Percentiles rank a stretch among this genome's conserved stretches.
phyloP scores from a whole-genome alignment of 106 monocot genomes.

The Allium cepa region DNA sequence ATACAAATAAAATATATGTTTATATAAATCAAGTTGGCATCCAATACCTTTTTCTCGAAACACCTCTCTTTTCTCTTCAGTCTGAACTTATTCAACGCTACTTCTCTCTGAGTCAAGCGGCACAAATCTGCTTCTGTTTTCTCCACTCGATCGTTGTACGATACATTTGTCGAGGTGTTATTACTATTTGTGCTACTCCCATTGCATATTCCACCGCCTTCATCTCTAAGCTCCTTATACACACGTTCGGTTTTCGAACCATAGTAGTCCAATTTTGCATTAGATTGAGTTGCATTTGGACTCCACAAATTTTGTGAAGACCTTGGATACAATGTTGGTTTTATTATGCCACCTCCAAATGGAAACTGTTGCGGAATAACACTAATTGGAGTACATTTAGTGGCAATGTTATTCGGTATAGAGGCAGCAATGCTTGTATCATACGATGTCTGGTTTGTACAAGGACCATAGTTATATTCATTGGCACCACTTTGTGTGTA shows the following conservation, averaged over 20 bases:
- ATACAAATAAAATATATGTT: not conserved
- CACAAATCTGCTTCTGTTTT: conserved; percentile 3
- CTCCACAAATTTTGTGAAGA: conserved; percentile 14
- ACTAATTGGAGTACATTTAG: conserved; percentile 24
- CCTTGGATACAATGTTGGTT: conserved; percentile 20
- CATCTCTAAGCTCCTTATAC: conserved; percentile 11
- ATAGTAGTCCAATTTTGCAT: too few relatives aligned
- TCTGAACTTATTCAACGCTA: too few relatives aligned
- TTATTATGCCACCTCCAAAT: conserved; percentile 13
- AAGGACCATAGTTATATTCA: too few relatives aligned
- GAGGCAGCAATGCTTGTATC: not conserved
- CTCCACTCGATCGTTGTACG: not conserved
- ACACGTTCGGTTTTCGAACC: not conserved
- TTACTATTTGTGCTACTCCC: conserved; percentile 1
- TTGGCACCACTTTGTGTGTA: too few relatives aligned
- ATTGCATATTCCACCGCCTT: conserved; percentile 17
- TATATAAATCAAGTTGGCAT: not conserved
- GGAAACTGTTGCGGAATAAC: conserved; percentile 32
- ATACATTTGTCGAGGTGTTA: not conserved
- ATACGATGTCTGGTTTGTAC: too few relatives aligned
- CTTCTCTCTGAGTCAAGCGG: too few relatives aligned
- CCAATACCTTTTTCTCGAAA: conserved; percentile 81
- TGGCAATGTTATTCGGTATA: conserved; percentile 12
- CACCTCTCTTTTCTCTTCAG: conserved; percentile 83
- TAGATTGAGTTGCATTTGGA: conserved; percentile 1